These are phyloP conservation scores for Ganoderma leucocontextum DNA, from an alignment of 1,284 basidiomycete genomes.

Conservation along the genomic window DNA sequence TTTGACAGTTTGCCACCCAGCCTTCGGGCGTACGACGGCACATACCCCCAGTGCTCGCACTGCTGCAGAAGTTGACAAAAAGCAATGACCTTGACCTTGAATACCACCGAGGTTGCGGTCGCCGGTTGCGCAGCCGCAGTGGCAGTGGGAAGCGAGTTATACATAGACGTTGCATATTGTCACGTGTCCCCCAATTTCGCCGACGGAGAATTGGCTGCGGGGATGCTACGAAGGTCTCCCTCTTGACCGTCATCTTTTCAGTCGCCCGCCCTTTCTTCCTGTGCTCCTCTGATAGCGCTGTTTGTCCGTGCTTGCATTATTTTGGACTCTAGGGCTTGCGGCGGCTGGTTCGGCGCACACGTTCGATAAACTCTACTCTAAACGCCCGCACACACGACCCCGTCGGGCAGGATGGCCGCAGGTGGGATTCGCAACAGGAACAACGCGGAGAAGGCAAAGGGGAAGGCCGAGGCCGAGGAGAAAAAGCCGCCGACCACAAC, in stretches of 20 bases:
- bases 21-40: background rate
- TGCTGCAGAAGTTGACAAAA: too few relatives aligned
- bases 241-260: background rate
- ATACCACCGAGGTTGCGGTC: background rate
- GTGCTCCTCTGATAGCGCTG: background rate
- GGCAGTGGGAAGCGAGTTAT: too few relatives aligned
- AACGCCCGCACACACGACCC: slow-evolving; percentile 1
- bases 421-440: slow-evolving; percentile 18
- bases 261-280: background rate
- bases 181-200: background rate
- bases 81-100: too few relatives aligned
- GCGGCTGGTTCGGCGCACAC: slow-evolving; percentile 26
- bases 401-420: slow-evolving; percentile 4
- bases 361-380: background rate
- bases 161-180: background rate
- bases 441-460: background rate
- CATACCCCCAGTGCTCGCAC: background rate
- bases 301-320: background rate
- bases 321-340: slow-evolving; percentile 3
- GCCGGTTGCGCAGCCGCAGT: background rate
- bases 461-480: background rate
- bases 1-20: background rate
- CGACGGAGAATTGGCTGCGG: background rate
- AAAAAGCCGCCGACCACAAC: background rate
- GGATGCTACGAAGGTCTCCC: background rate